Conservation (phyloP, 2,329 filamentous ascomycete genomes). For the Paecilomyces variotii region DNA sequence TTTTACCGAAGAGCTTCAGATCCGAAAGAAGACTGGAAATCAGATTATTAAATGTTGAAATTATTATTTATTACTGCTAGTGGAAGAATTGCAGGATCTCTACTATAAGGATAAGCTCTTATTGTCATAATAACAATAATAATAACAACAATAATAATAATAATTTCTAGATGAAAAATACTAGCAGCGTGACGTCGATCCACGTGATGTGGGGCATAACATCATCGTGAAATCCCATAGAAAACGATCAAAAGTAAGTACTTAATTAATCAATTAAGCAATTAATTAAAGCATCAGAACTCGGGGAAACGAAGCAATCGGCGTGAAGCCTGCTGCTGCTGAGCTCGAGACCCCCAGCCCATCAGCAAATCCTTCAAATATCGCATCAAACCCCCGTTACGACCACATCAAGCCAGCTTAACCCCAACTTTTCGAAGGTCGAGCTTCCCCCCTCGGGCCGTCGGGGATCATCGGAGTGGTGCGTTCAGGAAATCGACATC, state of each 20-base stretch:
- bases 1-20: neutral
- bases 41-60: too few relatives aligned
- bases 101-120: neutral
- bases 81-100: neutral
- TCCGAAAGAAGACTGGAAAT: neutral
- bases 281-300: constrained; percentile 1
- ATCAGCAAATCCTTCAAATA: neutral
- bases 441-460: neutral
- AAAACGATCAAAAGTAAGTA: too few relatives aligned
- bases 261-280: neutral
- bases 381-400: neutral
- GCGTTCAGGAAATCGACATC: neutral
- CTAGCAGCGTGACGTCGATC: constrained; percentile 6
- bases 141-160: too few relatives aligned
- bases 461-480: neutral
- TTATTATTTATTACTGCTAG: neutral
- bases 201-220: constrained; percentile 11
- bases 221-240: constrained; percentile 3
- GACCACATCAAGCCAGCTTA: neutral
- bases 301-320: constrained; percentile 13
- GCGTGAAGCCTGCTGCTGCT: neutral
- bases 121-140: too few relatives aligned
- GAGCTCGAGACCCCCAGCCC: neutral
- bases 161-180: neutral
- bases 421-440: neutral